phyloP scores from a whole-genome alignment of 116 monocot species.

The Cymodocea nodosa region DNA sequence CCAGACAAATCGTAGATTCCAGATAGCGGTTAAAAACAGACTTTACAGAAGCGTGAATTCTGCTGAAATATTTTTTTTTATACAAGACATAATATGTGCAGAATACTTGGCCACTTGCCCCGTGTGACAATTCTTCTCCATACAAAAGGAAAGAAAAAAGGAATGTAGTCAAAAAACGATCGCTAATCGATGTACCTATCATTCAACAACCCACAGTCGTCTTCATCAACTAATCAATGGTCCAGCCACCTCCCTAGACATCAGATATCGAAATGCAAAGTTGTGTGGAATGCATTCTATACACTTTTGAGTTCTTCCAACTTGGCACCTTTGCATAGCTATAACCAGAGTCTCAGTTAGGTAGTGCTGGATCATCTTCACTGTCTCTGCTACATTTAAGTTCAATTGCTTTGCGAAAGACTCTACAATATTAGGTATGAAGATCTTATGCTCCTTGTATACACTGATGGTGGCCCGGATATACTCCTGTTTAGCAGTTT shows the following conservation, averaged over 20 bases:
- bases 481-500: constrained; percentile 81
- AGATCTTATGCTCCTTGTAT: constrained; percentile 68
- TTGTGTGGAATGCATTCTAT: constrained; percentile 84
- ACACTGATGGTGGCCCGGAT: constrained; percentile 76
- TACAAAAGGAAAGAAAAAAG: too few relatives aligned
- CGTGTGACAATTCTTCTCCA: too few relatives aligned
- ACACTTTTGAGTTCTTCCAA: constrained; percentile 49
- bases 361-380: constrained; percentile 55
- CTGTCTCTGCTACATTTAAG: constrained; percentile 29
- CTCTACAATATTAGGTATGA: constrained; percentile 85
- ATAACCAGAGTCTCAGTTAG: constrained; percentile 60
- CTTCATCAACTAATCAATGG: constrained; percentile 19
- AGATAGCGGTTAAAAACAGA: too few relatives aligned
- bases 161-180: too few relatives aligned
- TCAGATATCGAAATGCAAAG: constrained; percentile 58
- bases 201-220: not conserved
- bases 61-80: too few relatives aligned
- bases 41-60: too few relatives aligned
- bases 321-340: constrained; percentile 70
- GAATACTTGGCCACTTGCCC: too few relatives aligned
- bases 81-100: too few relatives aligned
- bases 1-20: too few relatives aligned
- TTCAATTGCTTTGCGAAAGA: constrained; percentile 54
- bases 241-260: constrained; percentile 52
- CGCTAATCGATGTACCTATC: too few relatives aligned